phyloP scores from a whole-genome alignment of 768 basidiomycete genomes.

The Phlebiopsis flavidoalba region DNA sequence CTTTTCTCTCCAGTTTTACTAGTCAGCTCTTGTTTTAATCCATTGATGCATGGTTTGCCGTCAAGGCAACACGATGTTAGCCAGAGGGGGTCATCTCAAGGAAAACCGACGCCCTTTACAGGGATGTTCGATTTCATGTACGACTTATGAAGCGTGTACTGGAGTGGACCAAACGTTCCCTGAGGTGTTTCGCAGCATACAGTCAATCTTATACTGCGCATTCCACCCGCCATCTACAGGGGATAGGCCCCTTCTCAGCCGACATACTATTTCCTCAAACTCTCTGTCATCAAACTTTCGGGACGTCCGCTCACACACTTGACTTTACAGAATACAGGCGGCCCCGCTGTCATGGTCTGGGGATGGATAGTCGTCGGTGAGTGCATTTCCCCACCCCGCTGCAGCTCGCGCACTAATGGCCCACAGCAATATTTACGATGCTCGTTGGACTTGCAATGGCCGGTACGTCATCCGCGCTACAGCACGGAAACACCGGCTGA shows the following conservation, averaged over 20 bases:
- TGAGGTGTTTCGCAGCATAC: too few species aligned
- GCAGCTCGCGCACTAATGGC: background rate
- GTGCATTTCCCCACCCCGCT: slow-evolving; percentile 17
- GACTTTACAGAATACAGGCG: slow-evolving; percentile 57
- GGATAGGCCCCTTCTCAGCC: too few species aligned
- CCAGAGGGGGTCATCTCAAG: background rate
- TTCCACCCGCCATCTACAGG: too few species aligned
- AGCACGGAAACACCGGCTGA: background rate
- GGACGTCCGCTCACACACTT: background rate
- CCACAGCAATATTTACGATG: slow-evolving; percentile 54
- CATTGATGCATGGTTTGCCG: background rate
- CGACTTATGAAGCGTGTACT: too few species aligned
- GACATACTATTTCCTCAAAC: too few species aligned
- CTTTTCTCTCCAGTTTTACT: too few species aligned
- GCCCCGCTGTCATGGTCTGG: slow-evolving; percentile 76
- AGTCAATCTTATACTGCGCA: too few species aligned
- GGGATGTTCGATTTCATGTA: too few species aligned
- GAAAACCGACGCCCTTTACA: background rate
- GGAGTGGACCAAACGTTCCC: too few species aligned
- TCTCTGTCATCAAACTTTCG: background rate
- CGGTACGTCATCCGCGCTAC: slow-evolving; percentile 32
- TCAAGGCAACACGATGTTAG: background rate
- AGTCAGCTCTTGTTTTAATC: background rate
- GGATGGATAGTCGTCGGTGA: slow-evolving; percentile 62
- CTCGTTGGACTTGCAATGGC: slow-evolving; percentile 73